Conservation (phyloP, 148 eudicot genomes). For the Persicaria tinctoria region DNA sequence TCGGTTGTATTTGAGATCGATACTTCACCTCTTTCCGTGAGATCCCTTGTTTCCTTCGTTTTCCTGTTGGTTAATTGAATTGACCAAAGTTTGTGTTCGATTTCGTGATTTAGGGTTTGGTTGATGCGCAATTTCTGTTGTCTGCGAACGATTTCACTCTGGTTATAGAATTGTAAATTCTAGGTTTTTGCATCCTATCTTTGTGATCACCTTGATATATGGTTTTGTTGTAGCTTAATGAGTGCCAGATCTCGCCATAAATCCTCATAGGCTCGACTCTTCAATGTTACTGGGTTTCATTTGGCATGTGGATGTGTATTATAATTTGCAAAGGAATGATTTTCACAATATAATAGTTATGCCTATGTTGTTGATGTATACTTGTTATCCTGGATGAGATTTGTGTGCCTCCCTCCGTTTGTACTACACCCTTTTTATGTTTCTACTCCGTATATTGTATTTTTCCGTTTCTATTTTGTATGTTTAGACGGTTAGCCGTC, state of each 20-base stretch:
- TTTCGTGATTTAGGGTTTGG: conserved; percentile 1
- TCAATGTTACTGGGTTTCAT: not conserved
- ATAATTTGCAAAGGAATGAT: not conserved
- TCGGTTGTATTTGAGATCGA: not conserved
- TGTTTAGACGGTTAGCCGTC: too few relatives aligned
- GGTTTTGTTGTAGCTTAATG: not conserved
- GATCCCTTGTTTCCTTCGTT: not conserved
- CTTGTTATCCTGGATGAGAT: not conserved
- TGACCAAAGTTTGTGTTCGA: not conserved
- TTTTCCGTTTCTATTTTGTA: too few relatives aligned
- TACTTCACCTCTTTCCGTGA: not conserved
- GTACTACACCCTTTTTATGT: too few relatives aligned
- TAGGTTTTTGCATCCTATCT: not conserved
- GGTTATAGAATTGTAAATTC: not conserved
- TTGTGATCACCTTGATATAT: not conserved
- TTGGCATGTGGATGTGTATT: not conserved
- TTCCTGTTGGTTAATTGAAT: not conserved
- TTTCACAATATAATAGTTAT: not conserved
- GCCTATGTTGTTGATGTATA: not conserved
- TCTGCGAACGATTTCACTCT: not conserved
- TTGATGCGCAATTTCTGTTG: not conserved
- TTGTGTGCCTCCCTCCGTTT: too few relatives aligned
- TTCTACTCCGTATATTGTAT: too few relatives aligned
- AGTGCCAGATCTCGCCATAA: not conserved
- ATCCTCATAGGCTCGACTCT: not conserved